phyloP scores from a whole-genome alignment of 495 filamentous ascomycete species.

The Neurospora sp. region DNA sequence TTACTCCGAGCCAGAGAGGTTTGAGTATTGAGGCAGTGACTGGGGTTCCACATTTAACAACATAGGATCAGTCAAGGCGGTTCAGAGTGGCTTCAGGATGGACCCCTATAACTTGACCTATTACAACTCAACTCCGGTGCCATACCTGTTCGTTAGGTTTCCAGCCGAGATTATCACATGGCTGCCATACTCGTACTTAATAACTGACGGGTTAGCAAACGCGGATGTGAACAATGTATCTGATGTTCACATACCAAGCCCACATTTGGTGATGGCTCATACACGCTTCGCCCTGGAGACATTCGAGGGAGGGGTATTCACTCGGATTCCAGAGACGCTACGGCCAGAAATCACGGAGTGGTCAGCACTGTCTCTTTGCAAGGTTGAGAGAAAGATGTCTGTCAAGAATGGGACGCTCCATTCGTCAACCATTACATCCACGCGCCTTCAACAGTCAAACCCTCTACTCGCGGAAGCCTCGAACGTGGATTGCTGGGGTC shows the following conservation, averaged over 20 bases:
- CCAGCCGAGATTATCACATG: neutral
- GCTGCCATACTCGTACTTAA: neutral
- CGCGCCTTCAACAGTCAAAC: too few relatives aligned
- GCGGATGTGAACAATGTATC: neutral
- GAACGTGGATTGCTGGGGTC: too few relatives aligned
- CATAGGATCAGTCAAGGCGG: too few relatives aligned
- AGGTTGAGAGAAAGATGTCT: too few relatives aligned
- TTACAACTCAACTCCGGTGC: too few relatives aligned
- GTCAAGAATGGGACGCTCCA: too few relatives aligned
- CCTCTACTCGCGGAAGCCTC: too few relatives aligned
- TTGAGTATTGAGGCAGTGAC: neutral
- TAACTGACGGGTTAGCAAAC: too few relatives aligned
- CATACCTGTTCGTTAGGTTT: neutral
- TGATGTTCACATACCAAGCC: neutral
- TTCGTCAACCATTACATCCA: too few relatives aligned
- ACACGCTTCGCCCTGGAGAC: neutral
- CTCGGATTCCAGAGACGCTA: neutral
- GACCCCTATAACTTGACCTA: too few relatives aligned
- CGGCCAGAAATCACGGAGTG: neutral
- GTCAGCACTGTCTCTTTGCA: neutral
- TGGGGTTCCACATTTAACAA: too few relatives aligned
- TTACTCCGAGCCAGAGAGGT: neutral
- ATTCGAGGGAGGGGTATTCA: neutral
- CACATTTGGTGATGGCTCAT: neutral
- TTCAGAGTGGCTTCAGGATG: too few relatives aligned